Base-by-base conservation (phyloP, 805 yeast species). In the Lachancea fermentati region DNA sequence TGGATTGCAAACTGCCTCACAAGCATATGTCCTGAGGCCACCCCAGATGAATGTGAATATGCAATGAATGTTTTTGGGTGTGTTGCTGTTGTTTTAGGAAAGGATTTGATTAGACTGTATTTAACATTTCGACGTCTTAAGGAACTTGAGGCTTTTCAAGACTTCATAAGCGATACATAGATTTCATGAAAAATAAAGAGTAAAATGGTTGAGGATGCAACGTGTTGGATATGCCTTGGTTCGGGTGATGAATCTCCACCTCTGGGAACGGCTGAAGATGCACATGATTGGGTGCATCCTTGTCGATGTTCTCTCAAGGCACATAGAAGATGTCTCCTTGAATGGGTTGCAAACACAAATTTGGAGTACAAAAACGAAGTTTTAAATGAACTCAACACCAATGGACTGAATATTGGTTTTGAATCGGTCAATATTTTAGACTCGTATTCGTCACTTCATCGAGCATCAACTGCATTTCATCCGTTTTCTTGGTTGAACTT, bases 251-350 rank as follows among this genome's bases (percentile, higher is more conserved):
- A 41, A 19, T 36, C 37, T 24, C 50, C 48, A 8, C 45, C 48
- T 35, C 4, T 45, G 46, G 44, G 62, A 3, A 60, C 62, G 4
- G 44, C 42, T 15, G 54, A 50, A 12, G 62, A 58, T 32, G 56
- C 64, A 2, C 57, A 60, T 17, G 66, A 62, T 36, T 71, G 75
- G 75, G 60, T 69, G 13, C 60, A 59, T 1, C 43, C 43, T 7
- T 72, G 77, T 42, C 42, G 53, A 13, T 73, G 78, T 50, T 68
- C 69, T 4, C 48, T 73, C 18, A 48, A 60, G 8, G 76, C 74
- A 3, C 78, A 73, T 48, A 63, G 71, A 32, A 54, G 53, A 35
- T 73, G 78, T 39, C 55, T 73, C 26, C 26, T 40, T 19, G 43
- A 40, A 25, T 40, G 43, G 43, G 43, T 40, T 13, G 28, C 43